Percentiles rank a stretch among this genome's conserved stretches.
Conservation (phyloP, 2,329 filamentous ascomycete species). For the Sordariomycetes sp. region DNA sequence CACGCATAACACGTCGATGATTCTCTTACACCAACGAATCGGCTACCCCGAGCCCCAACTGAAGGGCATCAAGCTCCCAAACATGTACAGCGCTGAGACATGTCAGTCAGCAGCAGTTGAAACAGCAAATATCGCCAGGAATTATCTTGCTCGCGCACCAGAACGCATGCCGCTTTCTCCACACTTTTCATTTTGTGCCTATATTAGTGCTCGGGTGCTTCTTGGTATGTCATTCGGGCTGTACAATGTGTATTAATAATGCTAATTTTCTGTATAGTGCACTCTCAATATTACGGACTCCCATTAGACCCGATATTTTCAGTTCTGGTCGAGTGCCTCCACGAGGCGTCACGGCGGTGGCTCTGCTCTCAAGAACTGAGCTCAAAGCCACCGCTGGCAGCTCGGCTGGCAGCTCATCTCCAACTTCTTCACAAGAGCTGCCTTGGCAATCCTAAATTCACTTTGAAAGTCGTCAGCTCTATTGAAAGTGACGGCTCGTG, state of each 20-base stretch:
- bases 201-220: slow-evolving; percentile 32
- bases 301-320: slow-evolving; percentile 15
- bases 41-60: slow-evolving; percentile 26
- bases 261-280: slow-evolving; percentile 12
- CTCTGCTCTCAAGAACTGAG: slow-evolving; percentile 6
- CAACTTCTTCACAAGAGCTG: slow-evolving; percentile 7
- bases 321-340: slow-evolving; percentile 14
- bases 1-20: slow-evolving; percentile 40
- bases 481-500: not conserved
- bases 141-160: slow-evolving; percentile 30
- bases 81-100: slow-evolving; percentile 35
- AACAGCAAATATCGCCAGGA: slow-evolving; percentile 32
- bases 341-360: slow-evolving; percentile 20
- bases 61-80: slow-evolving; percentile 25
- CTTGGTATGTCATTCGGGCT: slow-evolving; percentile 10
- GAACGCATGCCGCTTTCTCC: slow-evolving; percentile 14
- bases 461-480: slow-evolving; percentile 10
- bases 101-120: slow-evolving; percentile 35
- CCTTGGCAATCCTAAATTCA: slow-evolving; percentile 5
- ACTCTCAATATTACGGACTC: slow-evolving; percentile 15
- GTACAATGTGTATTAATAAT: not conserved
- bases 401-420: slow-evolving; percentile 11
- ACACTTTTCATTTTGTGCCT: slow-evolving; percentile 37
- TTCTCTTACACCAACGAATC: slow-evolving; percentile 37
- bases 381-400: slow-evolving; percentile 9